phyloP scores from a whole-genome alignment of 1,284 basidiomycete genomes.

The Paramarasmius palmivorus region DNA sequence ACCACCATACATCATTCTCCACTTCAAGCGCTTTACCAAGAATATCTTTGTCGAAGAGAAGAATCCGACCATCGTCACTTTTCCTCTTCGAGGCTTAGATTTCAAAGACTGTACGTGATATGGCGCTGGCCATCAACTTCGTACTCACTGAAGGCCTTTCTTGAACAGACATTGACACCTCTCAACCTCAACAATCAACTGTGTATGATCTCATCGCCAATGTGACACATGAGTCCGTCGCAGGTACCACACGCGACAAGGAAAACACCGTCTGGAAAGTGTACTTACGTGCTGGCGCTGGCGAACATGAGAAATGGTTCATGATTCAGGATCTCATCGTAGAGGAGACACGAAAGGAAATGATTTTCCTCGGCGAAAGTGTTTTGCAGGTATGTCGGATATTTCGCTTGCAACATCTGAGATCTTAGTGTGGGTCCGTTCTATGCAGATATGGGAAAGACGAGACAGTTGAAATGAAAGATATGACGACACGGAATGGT shows the following conservation, averaged over 20 bases:
- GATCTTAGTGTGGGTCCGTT: not conserved
- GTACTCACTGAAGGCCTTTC: slow-evolving; percentile 15
- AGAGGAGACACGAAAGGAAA: slow-evolving; percentile 91
- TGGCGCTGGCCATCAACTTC: slow-evolving; percentile 13
- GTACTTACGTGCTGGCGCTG: slow-evolving; percentile 82
- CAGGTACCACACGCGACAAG: slow-evolving; percentile 90
- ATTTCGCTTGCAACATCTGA: not conserved
- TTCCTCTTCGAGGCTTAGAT: slow-evolving; percentile 91
- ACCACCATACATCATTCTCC: slow-evolving; percentile 91
- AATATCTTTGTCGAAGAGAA: slow-evolving; percentile 98
- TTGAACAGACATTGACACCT: slow-evolving; percentile 72
- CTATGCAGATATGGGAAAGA: slow-evolving; percentile 70
- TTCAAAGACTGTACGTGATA: slow-evolving; percentile 79
- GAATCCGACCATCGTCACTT: slow-evolving; percentile 98
- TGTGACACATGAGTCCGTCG: slow-evolving; percentile 91
- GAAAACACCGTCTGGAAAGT: slow-evolving; percentile 90
- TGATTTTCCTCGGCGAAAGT: slow-evolving; percentile 97
- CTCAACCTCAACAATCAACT: slow-evolving; percentile 57
- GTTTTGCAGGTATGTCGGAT: slow-evolving; percentile 76
- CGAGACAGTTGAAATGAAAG: slow-evolving; percentile 33
- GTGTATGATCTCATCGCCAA: slow-evolving; percentile 96
- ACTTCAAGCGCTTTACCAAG: slow-evolving; percentile 98
- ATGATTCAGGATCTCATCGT: slow-evolving; percentile 97
- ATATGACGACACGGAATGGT: slow-evolving; percentile 29
- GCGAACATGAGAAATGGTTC: slow-evolving; percentile 92